Evolutionary conservation across 306 rosid species (phyloP), one percentile per base, ranked within the genome.

Genomic region (Citrullus colocynthis): DNA sequence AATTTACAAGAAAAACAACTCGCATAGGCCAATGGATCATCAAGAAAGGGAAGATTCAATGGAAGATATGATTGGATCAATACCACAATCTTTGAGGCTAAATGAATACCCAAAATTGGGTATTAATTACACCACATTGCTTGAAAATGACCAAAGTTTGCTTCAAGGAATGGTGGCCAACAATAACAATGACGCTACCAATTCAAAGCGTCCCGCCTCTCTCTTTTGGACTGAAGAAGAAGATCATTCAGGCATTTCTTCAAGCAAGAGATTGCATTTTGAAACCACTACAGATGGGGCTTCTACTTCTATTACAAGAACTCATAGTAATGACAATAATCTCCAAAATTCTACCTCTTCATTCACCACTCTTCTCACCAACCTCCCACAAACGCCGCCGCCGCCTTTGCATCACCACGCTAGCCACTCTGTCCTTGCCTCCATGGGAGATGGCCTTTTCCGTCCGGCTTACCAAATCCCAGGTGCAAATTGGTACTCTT

Each of bases 1-100:
- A 77, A 90, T 90, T 79, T 90, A 90, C 85, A 85, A 90, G 88
- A 90, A 90, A 85, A 86, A 82, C 84, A 90, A 86, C 74, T 77
- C 92, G 9, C 89, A 86, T 45, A 82, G 88, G 44, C 81, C 86
- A 0, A 28, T 86, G 71, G 91, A 86, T 41, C 86, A 84, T 41
- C 86, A 84, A 2, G 95, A 90, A 3, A 82, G 90, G 79, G 95
- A 86, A 65, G 95, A 90, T 21, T 82, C 89, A 7, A 78, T 90
- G 85, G 95, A 84, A 4, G 92, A 88, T 9, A 62, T 88, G 89
- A 82, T 87, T 6, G 84, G 88, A 81, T 84, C 88, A 44, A 74
- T 88, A 60, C 85, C 87, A 16, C 89, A 81, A 5, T 83, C 90
- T 1, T 80, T 89, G 56, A 85, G 84, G 73, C 73, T 85, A 69